These are phyloP conservation scores for Tricholoma hemisulphureum DNA, from an alignment of 768 basidiomycete genomes.

Conservation along the genomic window DNA sequence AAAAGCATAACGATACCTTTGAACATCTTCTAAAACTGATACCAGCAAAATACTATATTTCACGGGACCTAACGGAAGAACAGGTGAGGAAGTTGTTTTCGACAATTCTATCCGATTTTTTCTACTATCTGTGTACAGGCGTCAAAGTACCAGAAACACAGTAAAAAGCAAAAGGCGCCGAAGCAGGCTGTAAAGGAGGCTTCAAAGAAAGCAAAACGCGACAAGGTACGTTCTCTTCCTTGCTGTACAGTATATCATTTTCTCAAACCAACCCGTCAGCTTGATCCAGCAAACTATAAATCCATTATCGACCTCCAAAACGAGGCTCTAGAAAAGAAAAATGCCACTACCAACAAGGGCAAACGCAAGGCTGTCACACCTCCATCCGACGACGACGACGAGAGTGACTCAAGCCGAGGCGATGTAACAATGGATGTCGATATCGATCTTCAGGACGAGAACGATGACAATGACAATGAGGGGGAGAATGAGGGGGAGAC, in stretches of 20 bases:
- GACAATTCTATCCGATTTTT: neutral
- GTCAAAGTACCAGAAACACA: conserved; percentile 82
- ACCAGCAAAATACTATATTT: conserved; percentile 86
- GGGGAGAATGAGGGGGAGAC: conserved; percentile 36
- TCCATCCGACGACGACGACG: conserved; percentile 32
- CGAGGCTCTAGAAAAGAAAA: conserved; percentile 38
- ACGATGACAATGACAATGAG: conserved; percentile 32
- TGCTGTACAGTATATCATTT: neutral
- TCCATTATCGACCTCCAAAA: conserved; percentile 68
- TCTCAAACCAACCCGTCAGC: conserved; percentile 42
- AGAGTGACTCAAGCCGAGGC: conserved; percentile 28
- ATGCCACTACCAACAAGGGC: conserved; percentile 32
- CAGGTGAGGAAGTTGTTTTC: conserved; percentile 44
- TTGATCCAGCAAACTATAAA: conserved; percentile 90
- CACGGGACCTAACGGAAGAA: conserved; percentile 62
- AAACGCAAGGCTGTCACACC: conserved; percentile 46
- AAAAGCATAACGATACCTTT: conserved; percentile 84
- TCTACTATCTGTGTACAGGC: conserved; percentile 39
- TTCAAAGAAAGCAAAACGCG: conserved; percentile 82
- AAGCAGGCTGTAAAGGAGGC: conserved; percentile 89
- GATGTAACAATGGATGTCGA: conserved; percentile 33
- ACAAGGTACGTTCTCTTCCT: conserved; percentile 58
- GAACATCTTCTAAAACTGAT: conserved; percentile 82
- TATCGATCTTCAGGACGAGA: conserved; percentile 37
- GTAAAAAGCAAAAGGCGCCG: conserved; percentile 78